Base-by-base conservation (phyloP, 2,329 filamentous ascomycete species). In the Tolypocladium cylindrosporum region DNA sequence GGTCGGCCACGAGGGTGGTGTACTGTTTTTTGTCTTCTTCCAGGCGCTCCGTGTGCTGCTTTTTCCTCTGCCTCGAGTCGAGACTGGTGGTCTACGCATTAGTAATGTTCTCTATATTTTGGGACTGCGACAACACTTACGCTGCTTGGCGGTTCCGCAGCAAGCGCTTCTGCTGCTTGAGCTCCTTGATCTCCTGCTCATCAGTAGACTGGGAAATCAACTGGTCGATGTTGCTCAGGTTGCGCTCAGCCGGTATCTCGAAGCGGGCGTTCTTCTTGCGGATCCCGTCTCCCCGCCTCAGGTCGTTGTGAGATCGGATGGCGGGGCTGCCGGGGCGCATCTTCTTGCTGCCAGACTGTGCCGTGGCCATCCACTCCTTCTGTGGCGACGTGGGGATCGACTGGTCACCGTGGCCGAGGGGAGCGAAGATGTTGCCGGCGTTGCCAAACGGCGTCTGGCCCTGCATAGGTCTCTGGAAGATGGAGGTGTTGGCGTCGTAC, bases 241-340 rank as follows among this genome's bases (percentile, higher is more conserved):
- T 97, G 61, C 92, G 85, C 76, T 97, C 94, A 51, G 90, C 86
- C 11, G 94, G 94, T 65, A 99, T 99, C 69, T 97, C 93, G 74
- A 97, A 97, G 65, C 93, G 89, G 63, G 92, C 91, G 69, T 97
- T 99, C 88, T 97, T 97, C 86, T 99, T 99, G 68, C 94, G 85
- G 73, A 97, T 95, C 61, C 94, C 91, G 66, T 95, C 91, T 58
- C 90, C 86, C 65, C 90, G 83, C 61, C 85, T 81, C 72, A 90
- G 78, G 58, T 92, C 87, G 61, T 91, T 91, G 76, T 89, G 88
- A 65, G 83, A 88, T 69, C 85, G 84, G 72, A 88, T 82, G 57
- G 82, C 79, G 36, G 89, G 84, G 72, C 84, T 92, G 69, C 83
- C 83, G 48, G 85, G 82, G 40, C 76, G 80, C 79, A 88, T 85